phyloP scores from a whole-genome alignment of 2,329 filamentous ascomycete species.

The Colletotrichum higginsianum region DNA sequence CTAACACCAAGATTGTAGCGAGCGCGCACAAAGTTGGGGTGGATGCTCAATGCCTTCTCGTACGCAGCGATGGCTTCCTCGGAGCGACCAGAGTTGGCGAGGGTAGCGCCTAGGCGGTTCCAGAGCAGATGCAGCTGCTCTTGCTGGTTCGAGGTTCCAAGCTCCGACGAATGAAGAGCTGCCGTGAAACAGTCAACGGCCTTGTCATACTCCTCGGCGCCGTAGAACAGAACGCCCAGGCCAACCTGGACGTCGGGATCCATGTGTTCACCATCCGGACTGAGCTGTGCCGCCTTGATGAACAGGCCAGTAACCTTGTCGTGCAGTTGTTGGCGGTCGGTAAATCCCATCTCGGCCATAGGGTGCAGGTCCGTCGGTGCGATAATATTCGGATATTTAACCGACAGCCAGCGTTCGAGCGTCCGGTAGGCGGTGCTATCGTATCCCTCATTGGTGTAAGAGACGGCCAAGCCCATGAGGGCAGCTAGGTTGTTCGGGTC shows the following conservation, averaged over 20 bases:
- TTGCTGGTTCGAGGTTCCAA: conserved; percentile 85
- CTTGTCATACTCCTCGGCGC: conserved; percentile 97
- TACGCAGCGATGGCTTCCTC: conserved; percentile 99
- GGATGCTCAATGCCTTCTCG: conserved; percentile 89
- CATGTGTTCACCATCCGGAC: conserved; percentile 93
- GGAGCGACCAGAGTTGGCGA: conserved; percentile 92
- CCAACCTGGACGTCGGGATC: conserved; percentile 99
- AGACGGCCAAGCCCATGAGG: conserved; percentile 95
- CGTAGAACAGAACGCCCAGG: conserved; percentile 96
- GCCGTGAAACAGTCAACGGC: conserved; percentile 98
- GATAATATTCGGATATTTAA: conserved; percentile 90
- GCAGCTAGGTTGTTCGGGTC: conserved; percentile 90
- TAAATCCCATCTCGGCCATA: conserved; percentile 91
- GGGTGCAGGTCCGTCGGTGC: conserved; percentile 80
- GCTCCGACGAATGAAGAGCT: conserved; percentile 87
- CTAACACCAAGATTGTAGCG: conserved; percentile 96
- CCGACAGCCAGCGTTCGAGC: conserved; percentile 95
- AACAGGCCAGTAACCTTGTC: conserved; percentile 92
- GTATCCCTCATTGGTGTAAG: conserved; percentile 99
- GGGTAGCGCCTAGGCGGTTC: conserved; percentile 96
- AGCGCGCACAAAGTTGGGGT: conserved; percentile 96
- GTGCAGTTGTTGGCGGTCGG: conserved; percentile 90
- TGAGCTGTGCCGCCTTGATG: conserved; percentile 92
- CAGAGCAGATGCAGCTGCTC: conserved; percentile 94
- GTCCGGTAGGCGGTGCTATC: conserved; percentile 97